Percentiles rank a stretch among this genome's conserved stretches.
These are phyloP conservation scores for Pseudogymnoascus sp. DNA, from an alignment of 2,329 filamentous ascomycete genomes.

Conservation along the genomic window DNA sequence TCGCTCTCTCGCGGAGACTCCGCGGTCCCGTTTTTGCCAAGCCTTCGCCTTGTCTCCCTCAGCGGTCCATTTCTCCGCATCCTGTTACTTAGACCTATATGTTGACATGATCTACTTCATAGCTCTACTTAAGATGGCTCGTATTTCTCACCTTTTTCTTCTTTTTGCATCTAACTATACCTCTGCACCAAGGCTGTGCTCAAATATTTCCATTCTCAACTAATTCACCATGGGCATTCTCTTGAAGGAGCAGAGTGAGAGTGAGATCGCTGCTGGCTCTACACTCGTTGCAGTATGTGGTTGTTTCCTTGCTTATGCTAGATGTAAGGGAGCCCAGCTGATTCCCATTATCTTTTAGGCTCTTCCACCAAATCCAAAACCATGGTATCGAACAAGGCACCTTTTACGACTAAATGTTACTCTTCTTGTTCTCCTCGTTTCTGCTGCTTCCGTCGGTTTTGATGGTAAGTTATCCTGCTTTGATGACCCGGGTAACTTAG, in stretches of 20 bases:
- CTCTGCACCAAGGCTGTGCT: not conserved
- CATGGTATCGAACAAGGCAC: conserved; percentile 9
- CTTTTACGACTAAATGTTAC: conserved; percentile 18
- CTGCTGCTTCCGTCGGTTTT: conserved; percentile 16
- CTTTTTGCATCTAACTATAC: not conserved
- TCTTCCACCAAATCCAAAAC: not conserved
- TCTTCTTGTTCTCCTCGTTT: conserved; percentile 17
- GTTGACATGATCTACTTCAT: not conserved
- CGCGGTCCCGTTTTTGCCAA: not conserved
- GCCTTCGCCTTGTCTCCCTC: not conserved
- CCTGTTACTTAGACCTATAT: not conserved
- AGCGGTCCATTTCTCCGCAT: not conserved
- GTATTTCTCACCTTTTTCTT: not conserved
- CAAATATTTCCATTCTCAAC: not conserved
- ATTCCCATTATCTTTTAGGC: not conserved
- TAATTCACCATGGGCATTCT: not conserved
- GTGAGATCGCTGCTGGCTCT: not conserved
- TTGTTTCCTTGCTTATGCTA: not conserved
- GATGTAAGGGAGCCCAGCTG: not conserved
- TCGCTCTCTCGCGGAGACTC: not conserved
- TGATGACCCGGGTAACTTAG: not conserved
- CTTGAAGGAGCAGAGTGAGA: not conserved
- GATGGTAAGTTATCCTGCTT: conserved; percentile 14
- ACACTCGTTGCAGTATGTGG: not conserved
- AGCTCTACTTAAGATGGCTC: not conserved